phyloP scores from a whole-genome alignment of 2,329 filamentous ascomycete genomes.

The Sclerotinia sclerotiorum region DNA sequence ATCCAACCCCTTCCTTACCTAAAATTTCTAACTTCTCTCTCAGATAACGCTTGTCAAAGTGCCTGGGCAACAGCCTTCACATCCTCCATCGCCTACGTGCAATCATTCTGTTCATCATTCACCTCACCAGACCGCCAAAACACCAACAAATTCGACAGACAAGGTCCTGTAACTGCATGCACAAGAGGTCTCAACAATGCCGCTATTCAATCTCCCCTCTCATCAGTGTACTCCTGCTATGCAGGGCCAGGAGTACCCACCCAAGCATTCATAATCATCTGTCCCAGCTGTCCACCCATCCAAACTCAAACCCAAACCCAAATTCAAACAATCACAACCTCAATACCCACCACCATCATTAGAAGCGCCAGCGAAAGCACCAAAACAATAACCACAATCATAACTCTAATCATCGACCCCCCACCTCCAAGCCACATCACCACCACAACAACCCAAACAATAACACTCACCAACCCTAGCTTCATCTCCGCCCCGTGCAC shows the following conservation, averaged over 20 bases:
- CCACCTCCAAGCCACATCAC: neutral
- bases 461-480: neutral
- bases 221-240: slow-evolving; percentile 17
- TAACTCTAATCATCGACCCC: neutral
- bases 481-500: neutral
- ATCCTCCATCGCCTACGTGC: neutral
- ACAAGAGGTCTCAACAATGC: neutral
- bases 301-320: neutral
- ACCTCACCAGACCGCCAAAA: neutral
- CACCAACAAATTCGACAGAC: neutral
- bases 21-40: neutral
- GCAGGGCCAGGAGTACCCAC: neutral
- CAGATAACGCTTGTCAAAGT: slow-evolving; percentile 10
- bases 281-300: neutral
- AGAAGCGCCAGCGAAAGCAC: neutral
- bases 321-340: neutral
- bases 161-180: neutral
- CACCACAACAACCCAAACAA: neutral
- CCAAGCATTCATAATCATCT: neutral
- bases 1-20: too few species aligned
- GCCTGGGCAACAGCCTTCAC: slow-evolving; percentile 16
- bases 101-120: slow-evolving; percentile 7
- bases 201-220: neutral
- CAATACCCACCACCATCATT: neutral
- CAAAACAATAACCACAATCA: neutral